Percentiles rank a stretch among this genome's conserved stretches.
Conservation (phyloP, 108 stramenopile genomes). For the Ochromonas danica region DNA sequence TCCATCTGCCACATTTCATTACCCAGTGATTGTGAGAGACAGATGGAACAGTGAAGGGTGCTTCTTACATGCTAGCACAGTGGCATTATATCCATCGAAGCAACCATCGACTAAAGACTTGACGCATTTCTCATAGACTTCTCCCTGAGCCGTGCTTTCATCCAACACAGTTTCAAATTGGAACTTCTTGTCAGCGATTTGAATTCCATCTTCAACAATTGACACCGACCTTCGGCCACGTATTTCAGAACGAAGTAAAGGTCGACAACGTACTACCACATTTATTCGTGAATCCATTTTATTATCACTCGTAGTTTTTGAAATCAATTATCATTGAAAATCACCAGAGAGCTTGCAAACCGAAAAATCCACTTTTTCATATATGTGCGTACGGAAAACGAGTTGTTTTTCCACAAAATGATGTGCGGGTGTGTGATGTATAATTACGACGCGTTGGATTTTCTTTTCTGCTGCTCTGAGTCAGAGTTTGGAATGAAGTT, state of each 20-base stretch:
- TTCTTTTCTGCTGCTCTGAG: too few relatives aligned
- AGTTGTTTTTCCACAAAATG: too few relatives aligned
- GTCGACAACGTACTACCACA: background rate
- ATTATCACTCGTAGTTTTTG: too few relatives aligned
- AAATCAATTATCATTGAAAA: too few relatives aligned
- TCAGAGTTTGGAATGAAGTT: too few relatives aligned
- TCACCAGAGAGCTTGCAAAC: too few relatives aligned
- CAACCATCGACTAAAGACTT: constrained; percentile 44
- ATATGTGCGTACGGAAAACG: too few relatives aligned
- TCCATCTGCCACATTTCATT: background rate
- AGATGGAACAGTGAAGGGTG: background rate
- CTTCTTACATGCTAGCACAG: constrained; percentile 47
- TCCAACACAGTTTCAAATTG: constrained; percentile 53
- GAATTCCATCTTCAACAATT: background rate
- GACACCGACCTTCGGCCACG: background rate
- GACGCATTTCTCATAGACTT: constrained; percentile 43
- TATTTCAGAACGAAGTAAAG: background rate
- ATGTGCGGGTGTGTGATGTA: too few relatives aligned
- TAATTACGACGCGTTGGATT: too few relatives aligned
- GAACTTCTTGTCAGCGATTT: constrained; percentile 40
- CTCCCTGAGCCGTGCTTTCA: constrained; percentile 38
- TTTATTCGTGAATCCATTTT: too few relatives aligned
- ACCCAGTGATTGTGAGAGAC: background rate
- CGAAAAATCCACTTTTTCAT: too few relatives aligned
- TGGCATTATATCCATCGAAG: constrained; percentile 48